Evolutionary conservation across 139 green algal species (phyloP).

Genomic region (Chlamydomonas schloesseri): DNA sequence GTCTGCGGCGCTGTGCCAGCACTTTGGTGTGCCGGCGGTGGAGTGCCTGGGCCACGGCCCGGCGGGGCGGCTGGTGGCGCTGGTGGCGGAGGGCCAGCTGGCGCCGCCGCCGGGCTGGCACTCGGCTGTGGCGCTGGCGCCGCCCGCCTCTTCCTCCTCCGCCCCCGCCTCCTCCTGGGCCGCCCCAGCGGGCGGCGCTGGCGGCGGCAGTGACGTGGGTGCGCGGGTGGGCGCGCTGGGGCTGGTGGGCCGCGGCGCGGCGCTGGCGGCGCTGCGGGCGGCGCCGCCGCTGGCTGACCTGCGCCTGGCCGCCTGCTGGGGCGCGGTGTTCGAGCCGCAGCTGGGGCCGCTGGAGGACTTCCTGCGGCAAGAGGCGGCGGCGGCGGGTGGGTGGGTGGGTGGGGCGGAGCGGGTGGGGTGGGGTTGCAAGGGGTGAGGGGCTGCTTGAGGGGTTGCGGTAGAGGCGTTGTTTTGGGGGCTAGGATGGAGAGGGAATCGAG

Average conservation of each 20-base stretch:
- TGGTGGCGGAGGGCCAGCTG: background rate
- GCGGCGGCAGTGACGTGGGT: background rate
- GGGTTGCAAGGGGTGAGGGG: background rate
- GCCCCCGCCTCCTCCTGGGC: too few species aligned
- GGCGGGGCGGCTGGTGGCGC: background rate
- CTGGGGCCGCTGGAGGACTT: constrained; percentile 51
- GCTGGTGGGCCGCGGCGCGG: background rate
- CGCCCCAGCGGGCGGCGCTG: background rate
- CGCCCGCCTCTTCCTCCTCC: background rate
- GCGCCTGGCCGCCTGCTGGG: constrained; percentile 13
- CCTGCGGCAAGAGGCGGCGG: constrained; percentile 32
- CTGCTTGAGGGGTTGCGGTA: background rate
- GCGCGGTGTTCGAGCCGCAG: constrained; percentile 34
- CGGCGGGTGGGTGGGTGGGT: background rate
- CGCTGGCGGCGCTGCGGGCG: constrained; percentile 42
- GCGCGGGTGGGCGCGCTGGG: constrained; percentile 23
- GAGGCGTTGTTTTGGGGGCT: too few species aligned
- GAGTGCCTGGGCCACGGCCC: constrained; percentile 50
- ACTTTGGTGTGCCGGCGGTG: constrained; percentile 35
- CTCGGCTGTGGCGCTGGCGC: constrained; percentile 12
- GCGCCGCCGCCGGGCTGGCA: constrained; percentile 15
- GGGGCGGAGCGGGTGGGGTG: background rate
- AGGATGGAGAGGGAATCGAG: too few species aligned
- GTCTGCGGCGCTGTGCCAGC: constrained; percentile 24
- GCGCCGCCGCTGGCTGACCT: constrained; percentile 46